Conservation (phyloP, 2,329 filamentous ascomycete species). For the Boeremia lycopersici region DNA sequence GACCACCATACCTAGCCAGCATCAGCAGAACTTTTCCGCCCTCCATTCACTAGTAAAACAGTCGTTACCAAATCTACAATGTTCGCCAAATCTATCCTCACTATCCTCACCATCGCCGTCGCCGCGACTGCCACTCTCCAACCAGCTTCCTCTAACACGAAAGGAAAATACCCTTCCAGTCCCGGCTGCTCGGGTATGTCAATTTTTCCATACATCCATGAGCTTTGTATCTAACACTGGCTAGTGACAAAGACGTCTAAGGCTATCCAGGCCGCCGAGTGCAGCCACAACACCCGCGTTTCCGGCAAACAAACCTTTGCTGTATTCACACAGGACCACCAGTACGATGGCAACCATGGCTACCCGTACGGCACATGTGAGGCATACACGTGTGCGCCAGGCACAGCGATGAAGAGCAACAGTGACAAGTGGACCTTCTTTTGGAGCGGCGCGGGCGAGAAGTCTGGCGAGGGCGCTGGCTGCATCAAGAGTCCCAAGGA, state of each 20-base stretch:
- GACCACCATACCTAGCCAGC: background rate
- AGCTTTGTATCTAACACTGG: background rate
- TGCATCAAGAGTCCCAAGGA: slow-evolving; percentile 37
- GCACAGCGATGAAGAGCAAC: slow-evolving; percentile 20
- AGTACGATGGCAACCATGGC: slow-evolving; percentile 53
- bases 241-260: slow-evolving; percentile 39
- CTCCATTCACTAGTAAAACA: background rate
- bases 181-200: slow-evolving; percentile 32
- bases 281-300: slow-evolving; percentile 50
- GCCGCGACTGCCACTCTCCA: slow-evolving; percentile 43
- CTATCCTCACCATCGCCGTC: slow-evolving; percentile 17
- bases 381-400: slow-evolving; percentile 32
- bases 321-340: slow-evolving; percentile 53
- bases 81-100: slow-evolving; percentile 13
- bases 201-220: background rate
- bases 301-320: slow-evolving; percentile 48
- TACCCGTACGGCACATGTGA: slow-evolving; percentile 56
- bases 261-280: slow-evolving; percentile 53
- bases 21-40: background rate
- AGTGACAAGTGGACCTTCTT: slow-evolving; percentile 33
- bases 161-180: slow-evolving; percentile 37
- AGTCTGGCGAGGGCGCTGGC: slow-evolving; percentile 29
- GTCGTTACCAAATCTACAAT: slow-evolving; percentile 3
- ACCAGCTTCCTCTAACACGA: slow-evolving; percentile 47
- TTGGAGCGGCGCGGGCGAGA: slow-evolving; percentile 27